These are phyloP conservation scores for Eutrema japonicum DNA, from an alignment of 345 rosid genomes.

Conservation along the genomic window DNA sequence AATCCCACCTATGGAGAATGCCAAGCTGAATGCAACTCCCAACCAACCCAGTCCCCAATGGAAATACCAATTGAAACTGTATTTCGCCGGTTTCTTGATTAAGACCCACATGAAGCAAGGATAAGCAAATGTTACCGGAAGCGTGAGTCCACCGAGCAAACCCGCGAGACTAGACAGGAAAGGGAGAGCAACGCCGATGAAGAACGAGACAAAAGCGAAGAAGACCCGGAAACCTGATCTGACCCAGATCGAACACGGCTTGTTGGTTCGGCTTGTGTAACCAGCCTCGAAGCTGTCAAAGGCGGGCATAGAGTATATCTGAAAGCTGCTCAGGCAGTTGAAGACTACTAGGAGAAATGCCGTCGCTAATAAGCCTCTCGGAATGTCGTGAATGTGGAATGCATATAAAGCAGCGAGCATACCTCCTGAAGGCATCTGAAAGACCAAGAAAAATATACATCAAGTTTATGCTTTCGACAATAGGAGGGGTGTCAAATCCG, in stretches of 20 bases:
- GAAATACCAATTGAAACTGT: constrained; percentile 95
- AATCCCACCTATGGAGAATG: constrained; percentile 89
- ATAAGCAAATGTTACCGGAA: constrained; percentile 93
- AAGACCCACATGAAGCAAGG: constrained; percentile 99
- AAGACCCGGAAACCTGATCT: constrained; percentile 92
- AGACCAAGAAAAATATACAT: constrained; percentile 1
- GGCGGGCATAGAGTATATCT: constrained; percentile 94
- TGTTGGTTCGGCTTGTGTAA: constrained; percentile 91
- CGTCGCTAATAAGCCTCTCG: constrained; percentile 86
- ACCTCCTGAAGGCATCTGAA: constrained; percentile 92
- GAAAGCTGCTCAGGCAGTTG: constrained; percentile 92
- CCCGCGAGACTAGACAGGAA: constrained; percentile 93
- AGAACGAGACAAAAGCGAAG: constrained; percentile 76
- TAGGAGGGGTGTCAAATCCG: not conserved
- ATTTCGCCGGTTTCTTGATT: constrained; percentile 75
- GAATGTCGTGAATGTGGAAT: constrained; percentile 87
- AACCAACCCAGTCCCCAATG: constrained; percentile 95
- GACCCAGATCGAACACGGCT: constrained; percentile 96
- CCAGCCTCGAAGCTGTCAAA: constrained; percentile 97
- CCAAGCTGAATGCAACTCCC: constrained; percentile 87
- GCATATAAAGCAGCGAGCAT: constrained; percentile 79
- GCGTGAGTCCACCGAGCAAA: constrained; percentile 88
- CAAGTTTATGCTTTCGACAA: not conserved
- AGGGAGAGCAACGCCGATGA: constrained; percentile 94
- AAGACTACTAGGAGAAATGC: constrained; percentile 91